Base-by-base conservation (phyloP, 768 basidiomycete genomes). In the Macrolepiota fuliginosa region DNA sequence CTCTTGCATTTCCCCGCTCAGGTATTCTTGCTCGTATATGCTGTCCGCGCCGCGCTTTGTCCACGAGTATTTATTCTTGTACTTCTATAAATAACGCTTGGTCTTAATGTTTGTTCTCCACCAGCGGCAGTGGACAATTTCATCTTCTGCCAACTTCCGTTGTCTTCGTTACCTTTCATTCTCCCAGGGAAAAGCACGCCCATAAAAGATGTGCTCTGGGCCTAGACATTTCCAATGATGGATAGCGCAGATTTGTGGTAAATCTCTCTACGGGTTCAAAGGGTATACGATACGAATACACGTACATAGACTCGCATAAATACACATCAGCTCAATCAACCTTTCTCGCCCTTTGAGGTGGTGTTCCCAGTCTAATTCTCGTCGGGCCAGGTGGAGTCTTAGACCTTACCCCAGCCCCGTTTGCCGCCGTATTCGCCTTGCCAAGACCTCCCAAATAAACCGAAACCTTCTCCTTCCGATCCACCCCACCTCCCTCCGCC, bases 281-380 rank as follows among this genome's bases (percentile, higher is more conserved):
- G 29, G 29, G 29, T 32, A 51, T 52, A 52, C 15, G 15, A 13
- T 17, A 39, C 22, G 4, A 19, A 19, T 35, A 54, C 46, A 37
- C 52, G 53, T 42, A 35, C 37, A 54, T 29, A 4, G 45, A 49
- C 47, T 58, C 47, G 36, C 47, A 61, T 25, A 19, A 35, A 22
- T 54, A 54, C 46, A 54, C 40, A 36, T 13, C 10, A 49, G 17
- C 45, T 47, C 51, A 61, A 10, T 61, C 60, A n/a, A 55, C 27
- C n/a, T 61, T 61, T 29, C 60, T 36, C 27, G 45, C 36, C 12
- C 53, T 40, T 32, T 61, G 60, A 12, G 60, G 53, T 11, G 60
- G 60, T 7, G 60, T 54, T 25, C 60, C 60, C 37, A 61, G 27
- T 22, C 60, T 45, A n/a, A 61, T 54, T 25, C 60, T 54, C 32